These are phyloP conservation scores for Scheffersomyces cryptocercus DNA, from an alignment of 1,139 yeast species.

Conservation along the genomic window DNA sequence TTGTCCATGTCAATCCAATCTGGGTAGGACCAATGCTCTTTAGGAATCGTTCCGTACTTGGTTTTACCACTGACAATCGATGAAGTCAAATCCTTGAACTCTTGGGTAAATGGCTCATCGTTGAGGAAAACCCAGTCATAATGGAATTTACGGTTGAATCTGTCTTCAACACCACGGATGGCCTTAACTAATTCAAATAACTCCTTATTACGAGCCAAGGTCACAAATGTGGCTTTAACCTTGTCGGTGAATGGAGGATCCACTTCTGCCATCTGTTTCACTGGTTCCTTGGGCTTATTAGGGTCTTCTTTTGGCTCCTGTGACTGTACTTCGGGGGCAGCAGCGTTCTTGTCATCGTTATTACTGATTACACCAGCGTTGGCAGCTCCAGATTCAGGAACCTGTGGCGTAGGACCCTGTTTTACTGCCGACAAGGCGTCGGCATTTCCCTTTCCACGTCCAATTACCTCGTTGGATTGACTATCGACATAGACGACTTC, in stretches of 20 bases:
- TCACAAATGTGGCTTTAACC: slow-evolving; percentile 64
- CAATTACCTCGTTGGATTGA: slow-evolving; percentile 19
- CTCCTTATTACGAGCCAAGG: slow-evolving; percentile 65
- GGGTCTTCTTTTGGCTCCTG: neutral
- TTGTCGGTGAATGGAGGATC: slow-evolving; percentile 1
- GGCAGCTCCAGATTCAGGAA: neutral
- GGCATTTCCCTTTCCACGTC: neutral
- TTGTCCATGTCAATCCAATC: slow-evolving; percentile 62
- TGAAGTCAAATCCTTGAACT: slow-evolving; percentile 51
- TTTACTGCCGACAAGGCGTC: slow-evolving; percentile 10
- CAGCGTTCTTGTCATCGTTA: neutral
- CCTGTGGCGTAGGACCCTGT: slow-evolving; percentile 2
- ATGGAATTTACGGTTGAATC: slow-evolving; percentile 65
- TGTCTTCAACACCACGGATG: slow-evolving; percentile 68
- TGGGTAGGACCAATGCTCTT: slow-evolving; percentile 74
- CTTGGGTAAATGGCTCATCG: slow-evolving; percentile 59
- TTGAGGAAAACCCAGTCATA: slow-evolving; percentile 84
- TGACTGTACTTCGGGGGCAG: neutral
- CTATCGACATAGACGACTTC: slow-evolving; percentile 26
- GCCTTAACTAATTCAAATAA: slow-evolving; percentile 61
- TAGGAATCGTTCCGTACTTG: slow-evolving; percentile 60
- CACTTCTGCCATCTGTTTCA: slow-evolving; percentile 1
- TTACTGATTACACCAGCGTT: neutral
- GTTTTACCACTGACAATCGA: slow-evolving; percentile 61
- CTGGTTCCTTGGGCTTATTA: slow-evolving; percentile 3